phyloP scores from a whole-genome alignment of 495 filamentous ascomycete genomes.

The Paragyromitra xinjiangensis region DNA sequence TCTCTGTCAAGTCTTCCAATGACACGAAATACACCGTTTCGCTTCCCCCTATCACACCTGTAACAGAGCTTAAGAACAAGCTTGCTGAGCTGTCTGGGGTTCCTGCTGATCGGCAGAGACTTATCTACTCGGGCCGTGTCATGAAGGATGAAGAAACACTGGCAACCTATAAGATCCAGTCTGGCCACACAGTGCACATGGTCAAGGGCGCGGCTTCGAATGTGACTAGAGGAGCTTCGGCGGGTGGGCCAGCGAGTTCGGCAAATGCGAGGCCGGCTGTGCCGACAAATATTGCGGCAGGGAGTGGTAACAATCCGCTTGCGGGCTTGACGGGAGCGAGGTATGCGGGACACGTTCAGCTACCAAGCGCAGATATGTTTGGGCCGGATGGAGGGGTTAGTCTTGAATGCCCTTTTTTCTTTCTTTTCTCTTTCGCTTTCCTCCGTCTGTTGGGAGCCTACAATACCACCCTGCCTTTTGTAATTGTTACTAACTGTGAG shows the following conservation, averaged over 20 bases:
- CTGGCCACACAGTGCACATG: slow-evolving; percentile 93
- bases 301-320: slow-evolving; percentile 88
- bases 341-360: slow-evolving; percentile 88
- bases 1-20: slow-evolving; percentile 90
- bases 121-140: slow-evolving; percentile 97
- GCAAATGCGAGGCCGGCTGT: slow-evolving; percentile 65
- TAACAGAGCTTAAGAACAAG: slow-evolving; percentile 88
- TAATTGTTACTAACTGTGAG: slow-evolving; percentile 55
- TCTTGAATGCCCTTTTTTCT: slow-evolving; percentile 49
- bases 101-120: slow-evolving; percentile 82
- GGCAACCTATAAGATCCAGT: slow-evolving; percentile 89
- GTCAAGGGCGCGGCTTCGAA: slow-evolving; percentile 96
- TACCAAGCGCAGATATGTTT: slow-evolving; percentile 89
- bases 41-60: slow-evolving; percentile 76
- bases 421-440: not conserved
- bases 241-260: slow-evolving; percentile 63
- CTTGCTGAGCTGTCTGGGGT: slow-evolving; percentile 85
- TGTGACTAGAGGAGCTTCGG: slow-evolving; percentile 63
- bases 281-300: slow-evolving; percentile 89
- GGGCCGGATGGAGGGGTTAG: slow-evolving; percentile 96
- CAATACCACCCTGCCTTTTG: not conserved
- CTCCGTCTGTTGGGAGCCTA: not conserved
- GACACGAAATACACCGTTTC: slow-evolving; percentile 86
- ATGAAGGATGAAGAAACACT: slow-evolving; percentile 92
- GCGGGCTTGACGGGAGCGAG: slow-evolving; percentile 91